A percentile compares a stretch with the other conserved stretches of the same genome.
Conservation (phyloP, 1,284 basidiomycete genomes). For the Cutaneotrichosporon cavernicola region DNA sequence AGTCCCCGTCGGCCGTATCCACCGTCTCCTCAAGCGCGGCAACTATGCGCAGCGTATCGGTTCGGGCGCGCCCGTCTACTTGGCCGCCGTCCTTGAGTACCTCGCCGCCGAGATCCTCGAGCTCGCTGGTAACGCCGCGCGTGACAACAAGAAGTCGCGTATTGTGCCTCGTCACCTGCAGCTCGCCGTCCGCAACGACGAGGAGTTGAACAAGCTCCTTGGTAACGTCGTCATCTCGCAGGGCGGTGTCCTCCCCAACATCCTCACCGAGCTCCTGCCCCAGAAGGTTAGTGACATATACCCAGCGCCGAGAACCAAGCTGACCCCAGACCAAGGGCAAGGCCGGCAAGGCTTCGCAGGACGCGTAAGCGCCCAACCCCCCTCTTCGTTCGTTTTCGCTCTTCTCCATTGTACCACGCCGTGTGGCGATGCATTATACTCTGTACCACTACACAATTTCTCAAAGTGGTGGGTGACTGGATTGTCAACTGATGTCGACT, state of each 20-base stretch:
- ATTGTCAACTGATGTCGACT: not conserved
- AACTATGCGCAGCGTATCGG: constrained; percentile 75
- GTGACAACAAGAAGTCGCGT: constrained; percentile 68
- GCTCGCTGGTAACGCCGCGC: constrained; percentile 74
- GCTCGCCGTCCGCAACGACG: constrained; percentile 84
- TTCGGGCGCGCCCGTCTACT: constrained; percentile 64
- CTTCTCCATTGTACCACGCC: constrained; percentile 14
- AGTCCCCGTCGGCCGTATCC: constrained; percentile 82
- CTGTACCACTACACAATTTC: not conserved
- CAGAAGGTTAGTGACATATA: constrained; percentile 54
- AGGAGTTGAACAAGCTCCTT: constrained; percentile 62
- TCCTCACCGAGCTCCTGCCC: constrained; percentile 66
- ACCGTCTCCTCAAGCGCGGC: constrained; percentile 78
- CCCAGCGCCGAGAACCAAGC: not conserved
- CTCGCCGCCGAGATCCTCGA: constrained; percentile 84
- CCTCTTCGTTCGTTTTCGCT: constrained; percentile 19
- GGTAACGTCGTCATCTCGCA: constrained; percentile 84
- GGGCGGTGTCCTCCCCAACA: constrained; percentile 81
- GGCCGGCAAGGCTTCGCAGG: constrained; percentile 30
- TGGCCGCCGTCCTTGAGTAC: constrained; percentile 65
- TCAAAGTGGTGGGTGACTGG: not conserved
- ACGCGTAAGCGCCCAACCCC: constrained; percentile 22
- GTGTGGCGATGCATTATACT: constrained; percentile 12
- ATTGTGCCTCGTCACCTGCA: constrained; percentile 89
- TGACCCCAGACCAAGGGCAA: constrained; percentile 45